Conservation (phyloP, 1,284 basidiomycete genomes). For the Chiua sp. region DNA sequence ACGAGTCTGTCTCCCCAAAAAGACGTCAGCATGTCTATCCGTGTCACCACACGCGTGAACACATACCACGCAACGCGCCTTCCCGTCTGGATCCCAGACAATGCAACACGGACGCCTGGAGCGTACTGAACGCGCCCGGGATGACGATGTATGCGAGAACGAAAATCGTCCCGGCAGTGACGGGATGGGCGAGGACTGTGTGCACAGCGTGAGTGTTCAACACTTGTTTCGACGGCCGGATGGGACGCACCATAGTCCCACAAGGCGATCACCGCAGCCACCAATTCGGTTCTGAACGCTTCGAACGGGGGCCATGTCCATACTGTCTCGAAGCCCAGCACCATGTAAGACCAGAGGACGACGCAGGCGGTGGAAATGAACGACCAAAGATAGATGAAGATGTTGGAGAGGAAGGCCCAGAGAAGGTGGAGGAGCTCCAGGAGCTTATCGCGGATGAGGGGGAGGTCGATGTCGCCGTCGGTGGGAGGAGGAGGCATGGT, state of each 20-base stretch:
- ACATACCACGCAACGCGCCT: constrained; percentile 19
- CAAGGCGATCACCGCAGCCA: constrained; percentile 9
- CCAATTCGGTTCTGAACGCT: constrained; percentile 25
- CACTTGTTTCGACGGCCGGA: no score
- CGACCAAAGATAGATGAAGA: constrained; percentile 16
- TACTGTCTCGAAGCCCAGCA: constrained; percentile 7
- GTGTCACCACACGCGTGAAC: no score
- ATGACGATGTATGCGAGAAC: constrained; percentile 22
- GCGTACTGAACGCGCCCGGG: constrained; percentile 11
- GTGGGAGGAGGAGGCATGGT: constrained; percentile 22
- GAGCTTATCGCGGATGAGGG: constrained; percentile 16
- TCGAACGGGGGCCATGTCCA: constrained; percentile 35
- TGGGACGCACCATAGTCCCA: constrained; percentile 28
- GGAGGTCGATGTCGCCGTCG: constrained; percentile 27
- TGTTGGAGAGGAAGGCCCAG: constrained; percentile 20
- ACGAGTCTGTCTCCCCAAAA: constrained; percentile 9
- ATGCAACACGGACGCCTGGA: no score
- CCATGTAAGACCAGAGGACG: constrained; percentile 19
- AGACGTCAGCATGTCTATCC: not conserved
- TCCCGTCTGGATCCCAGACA: constrained; percentile 1
- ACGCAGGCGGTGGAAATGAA: constrained; percentile 11
- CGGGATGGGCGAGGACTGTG: constrained; percentile 19
- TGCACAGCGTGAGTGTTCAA: not conserved
- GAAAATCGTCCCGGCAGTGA: constrained; percentile 18
- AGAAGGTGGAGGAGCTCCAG: constrained; percentile 16